Evolutionary conservation across 2,329 filamentous ascomycete genomes (phyloP).

Genomic region (Aaosphaeria pasadenensis): DNA sequence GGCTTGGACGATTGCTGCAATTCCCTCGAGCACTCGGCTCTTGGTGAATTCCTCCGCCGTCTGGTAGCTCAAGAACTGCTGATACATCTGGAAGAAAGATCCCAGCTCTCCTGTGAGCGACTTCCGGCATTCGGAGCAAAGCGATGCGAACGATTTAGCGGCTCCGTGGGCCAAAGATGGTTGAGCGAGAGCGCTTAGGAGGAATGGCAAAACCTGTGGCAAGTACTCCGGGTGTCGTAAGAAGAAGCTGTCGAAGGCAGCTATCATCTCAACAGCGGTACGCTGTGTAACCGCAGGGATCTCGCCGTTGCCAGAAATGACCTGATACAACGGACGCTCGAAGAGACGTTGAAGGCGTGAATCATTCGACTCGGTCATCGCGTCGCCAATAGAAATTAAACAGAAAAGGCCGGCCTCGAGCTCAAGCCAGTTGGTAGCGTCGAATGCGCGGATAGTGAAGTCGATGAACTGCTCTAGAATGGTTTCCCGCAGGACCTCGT

Average conservation of each 20-base stretch:
- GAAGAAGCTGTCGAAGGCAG: constrained; percentile 74
- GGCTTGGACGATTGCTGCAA: constrained; percentile 73
- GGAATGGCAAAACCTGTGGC: constrained; percentile 67
- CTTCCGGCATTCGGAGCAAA: constrained; percentile 72
- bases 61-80: constrained; percentile 57
- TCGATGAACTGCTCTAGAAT: constrained; percentile 48
- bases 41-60: constrained; percentile 67
- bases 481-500: constrained; percentile 50
- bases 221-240: constrained; percentile 65
- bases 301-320: constrained; percentile 41
- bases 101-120: constrained; percentile 65
- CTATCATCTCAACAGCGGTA: constrained; percentile 67
- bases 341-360: constrained; percentile 61
- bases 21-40: constrained; percentile 70
- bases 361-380: constrained; percentile 59
- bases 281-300: constrained; percentile 64
- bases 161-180: constrained; percentile 62
- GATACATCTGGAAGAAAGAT: constrained; percentile 70
- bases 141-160: constrained; percentile 68
- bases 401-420: constrained; percentile 58
- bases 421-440: constrained; percentile 45
- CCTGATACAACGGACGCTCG: constrained; percentile 56
- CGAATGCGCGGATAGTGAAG: constrained; percentile 41
- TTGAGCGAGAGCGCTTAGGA: constrained; percentile 68
- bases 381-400: constrained; percentile 65